Evolutionary conservation across 2,329 filamentous ascomycete genomes (phyloP), one percentile per base, ranked within the genome.

Genomic region (Botrytis aclada): DNA sequence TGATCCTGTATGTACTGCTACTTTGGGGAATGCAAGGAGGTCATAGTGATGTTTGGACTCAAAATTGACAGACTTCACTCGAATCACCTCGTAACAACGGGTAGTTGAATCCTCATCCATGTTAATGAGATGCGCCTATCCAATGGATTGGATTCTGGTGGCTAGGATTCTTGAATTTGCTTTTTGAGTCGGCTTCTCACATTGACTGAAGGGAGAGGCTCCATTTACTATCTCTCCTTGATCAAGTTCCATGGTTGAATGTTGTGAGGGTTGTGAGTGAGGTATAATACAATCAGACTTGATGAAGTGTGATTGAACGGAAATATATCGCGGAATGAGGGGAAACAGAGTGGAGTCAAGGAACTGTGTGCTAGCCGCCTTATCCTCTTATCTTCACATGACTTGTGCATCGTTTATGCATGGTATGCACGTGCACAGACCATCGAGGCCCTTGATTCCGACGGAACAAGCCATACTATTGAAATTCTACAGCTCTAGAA

Each of bases 331-430:
- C 14, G 2, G 14, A 29, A 20, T 63, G 37, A 63, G 25, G 39
- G 61, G 61, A 63, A 43, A 29, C 39, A 45, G 22, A 54, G 61
- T 63, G 25, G 37, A 63, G 61, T 41, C 34, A 60, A 9, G 4
- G 58, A 25, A 18, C 10, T 54, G n/a, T n/a, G 3, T 8, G 16
- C n/a, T 29, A 20, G 32, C 18, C 16, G 34, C 4, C 29, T 61
- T 61, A 61, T 60, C 58, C n/a, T 54, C 62, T 29, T 39, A 65
- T 67, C 34, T 63, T 45, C 56, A 62, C 54, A 8, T 70, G 60
- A 41, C 64, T 34, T 54, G 12, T 32, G 66, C 9, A 56, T 41
- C 3, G 9, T 39, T 69, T 45, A 37, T 56, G 22, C 20, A 22
- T 58, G 5, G 45, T 41, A 20, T 45, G 12, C 66, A 41, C 3